A percentile compares a stretch with the other conserved stretches of the same genome.
Evolutionary conservation across 2,329 filamentous ascomycete genomes (phyloP).

Genomic region (Ophiocordyceps robertsii): DNA sequence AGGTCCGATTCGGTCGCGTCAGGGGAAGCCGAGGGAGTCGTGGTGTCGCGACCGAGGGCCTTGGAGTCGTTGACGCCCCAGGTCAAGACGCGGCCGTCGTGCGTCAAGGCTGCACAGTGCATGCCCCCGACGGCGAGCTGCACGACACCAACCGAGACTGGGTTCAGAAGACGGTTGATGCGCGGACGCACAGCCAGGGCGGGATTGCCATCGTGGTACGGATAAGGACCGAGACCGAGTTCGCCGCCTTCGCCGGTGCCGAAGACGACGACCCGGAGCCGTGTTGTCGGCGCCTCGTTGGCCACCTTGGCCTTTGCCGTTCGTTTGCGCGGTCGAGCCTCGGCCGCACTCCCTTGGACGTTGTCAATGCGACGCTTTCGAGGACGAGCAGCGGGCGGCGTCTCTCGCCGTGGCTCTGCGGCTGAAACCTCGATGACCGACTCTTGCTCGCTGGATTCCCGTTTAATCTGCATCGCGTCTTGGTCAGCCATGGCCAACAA

Average conservation of each 20-base stretch:
- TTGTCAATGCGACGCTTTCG: background rate
- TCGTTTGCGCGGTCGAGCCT: background rate
- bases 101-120: slow-evolving; percentile 48
- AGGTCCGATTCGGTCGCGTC: too few relatives aligned
- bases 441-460: too few relatives aligned
- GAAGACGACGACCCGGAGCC: slow-evolving; percentile 5
- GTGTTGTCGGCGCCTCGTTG: slow-evolving; percentile 1
- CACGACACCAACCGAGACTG: slow-evolving; percentile 35
- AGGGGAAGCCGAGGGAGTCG: slow-evolving; percentile 24
- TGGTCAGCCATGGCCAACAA: too few relatives aligned
- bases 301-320: background rate
- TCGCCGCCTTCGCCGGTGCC: slow-evolving; percentile 6
- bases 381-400: too few relatives aligned
- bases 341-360: background rate
- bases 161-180: slow-evolving; percentile 40
- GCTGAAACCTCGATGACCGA: too few relatives aligned
- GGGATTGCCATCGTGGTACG: background rate
- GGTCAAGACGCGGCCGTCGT: slow-evolving; percentile 48
- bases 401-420: too few relatives aligned
- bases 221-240: slow-evolving; percentile 5
- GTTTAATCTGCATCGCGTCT: too few relatives aligned
- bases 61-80: slow-evolving; percentile 58
- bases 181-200: slow-evolving; percentile 1
- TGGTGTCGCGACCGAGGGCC: slow-evolving; percentile 45
- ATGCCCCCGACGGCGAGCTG: slow-evolving; percentile 49